Evolutionary conservation across 805 yeast species (phyloP).

Genomic region (Lipomyces kockii): DNA sequence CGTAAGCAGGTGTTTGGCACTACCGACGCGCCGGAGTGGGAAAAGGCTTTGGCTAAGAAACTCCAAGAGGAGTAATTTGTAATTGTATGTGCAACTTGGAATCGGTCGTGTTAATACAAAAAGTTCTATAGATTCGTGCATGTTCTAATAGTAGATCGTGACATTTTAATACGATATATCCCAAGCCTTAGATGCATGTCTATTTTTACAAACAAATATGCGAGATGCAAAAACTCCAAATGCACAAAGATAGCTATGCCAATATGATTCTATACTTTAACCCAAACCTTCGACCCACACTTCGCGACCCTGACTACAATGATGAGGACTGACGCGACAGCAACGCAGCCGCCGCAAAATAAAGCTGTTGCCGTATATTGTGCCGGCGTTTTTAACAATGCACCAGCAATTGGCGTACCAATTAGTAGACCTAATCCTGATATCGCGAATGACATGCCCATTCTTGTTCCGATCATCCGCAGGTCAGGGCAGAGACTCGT

Average conservation of each 20-base stretch:
- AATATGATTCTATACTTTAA: neutral
- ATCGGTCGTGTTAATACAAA: too few species aligned
- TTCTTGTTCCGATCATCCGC: slow-evolving; percentile 45
- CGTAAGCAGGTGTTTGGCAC: slow-evolving; percentile 76
- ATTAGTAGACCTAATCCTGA: slow-evolving; percentile 56
- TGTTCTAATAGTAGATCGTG: neutral
- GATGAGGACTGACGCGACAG: slow-evolving; percentile 14
- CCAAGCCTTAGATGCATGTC: neutral
- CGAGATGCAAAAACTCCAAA: neutral
- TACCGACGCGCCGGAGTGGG: slow-evolving; percentile 50
- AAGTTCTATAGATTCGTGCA: neutral
- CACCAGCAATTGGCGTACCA: slow-evolving; percentile 45
- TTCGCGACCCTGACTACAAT: slow-evolving; percentile 12
- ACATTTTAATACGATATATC: neutral
- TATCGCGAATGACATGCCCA: slow-evolving; percentile 65
- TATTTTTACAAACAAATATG: neutral
- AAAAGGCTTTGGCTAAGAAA: slow-evolving; percentile 8
- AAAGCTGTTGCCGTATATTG: slow-evolving; percentile 15
- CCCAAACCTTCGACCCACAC: slow-evolving; percentile 4
- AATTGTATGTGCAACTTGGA: neutral
- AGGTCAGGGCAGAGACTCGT: slow-evolving; percentile 40
- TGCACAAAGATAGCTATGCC: neutral
- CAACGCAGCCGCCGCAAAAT: slow-evolving; percentile 26
- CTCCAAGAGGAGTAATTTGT: neutral
- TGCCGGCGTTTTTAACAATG: slow-evolving; percentile 39